phyloP scores from a whole-genome alignment of 305 asterid genomes.

The Lippia alba region DNA sequence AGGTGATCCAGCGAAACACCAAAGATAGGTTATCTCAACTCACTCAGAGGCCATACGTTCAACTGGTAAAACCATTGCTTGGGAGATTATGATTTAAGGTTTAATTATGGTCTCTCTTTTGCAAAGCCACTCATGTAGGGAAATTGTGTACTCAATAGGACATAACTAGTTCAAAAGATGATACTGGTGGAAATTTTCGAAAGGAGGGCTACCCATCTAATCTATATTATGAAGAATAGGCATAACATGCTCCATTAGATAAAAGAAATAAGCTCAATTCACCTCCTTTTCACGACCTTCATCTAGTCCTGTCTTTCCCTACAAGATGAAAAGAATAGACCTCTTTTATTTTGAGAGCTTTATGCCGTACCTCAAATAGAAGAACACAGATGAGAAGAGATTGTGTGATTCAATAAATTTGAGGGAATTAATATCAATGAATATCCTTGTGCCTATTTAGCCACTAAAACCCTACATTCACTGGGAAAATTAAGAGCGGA shows the following conservation, averaged over 20 bases:
- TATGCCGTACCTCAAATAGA: conserved; percentile 37
- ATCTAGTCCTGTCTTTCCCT: conserved; percentile 84
- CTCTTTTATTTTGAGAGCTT: conserved; percentile 50
- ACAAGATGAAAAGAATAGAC: conserved; percentile 67
- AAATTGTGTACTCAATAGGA: neutral
- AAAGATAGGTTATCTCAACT: neutral
- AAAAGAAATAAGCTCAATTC: conserved; percentile 47
- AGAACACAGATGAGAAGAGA: conserved; percentile 21
- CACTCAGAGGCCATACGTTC: neutral
- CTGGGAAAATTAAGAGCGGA: neutral
- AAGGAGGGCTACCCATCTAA: conserved; percentile 29
- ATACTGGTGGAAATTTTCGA: neutral
- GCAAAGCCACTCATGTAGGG: neutral
- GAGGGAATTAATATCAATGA: no score
- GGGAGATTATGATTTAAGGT: conserved; percentile 8
- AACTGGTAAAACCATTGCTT: conserved; percentile 16
- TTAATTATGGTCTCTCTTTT: neutral
- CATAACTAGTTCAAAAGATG: conserved; percentile 12
- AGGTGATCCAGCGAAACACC: neutral
- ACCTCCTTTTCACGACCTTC: conserved; percentile 73
- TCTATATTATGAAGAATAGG: conserved; percentile 13
- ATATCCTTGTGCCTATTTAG: neutral
- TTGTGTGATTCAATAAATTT: no score
- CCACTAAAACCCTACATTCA: conserved; percentile 15
- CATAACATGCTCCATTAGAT: conserved; percentile 30